Conservation (phyloP, 306 rosid genomes). For the Castanea crenata region DNA sequence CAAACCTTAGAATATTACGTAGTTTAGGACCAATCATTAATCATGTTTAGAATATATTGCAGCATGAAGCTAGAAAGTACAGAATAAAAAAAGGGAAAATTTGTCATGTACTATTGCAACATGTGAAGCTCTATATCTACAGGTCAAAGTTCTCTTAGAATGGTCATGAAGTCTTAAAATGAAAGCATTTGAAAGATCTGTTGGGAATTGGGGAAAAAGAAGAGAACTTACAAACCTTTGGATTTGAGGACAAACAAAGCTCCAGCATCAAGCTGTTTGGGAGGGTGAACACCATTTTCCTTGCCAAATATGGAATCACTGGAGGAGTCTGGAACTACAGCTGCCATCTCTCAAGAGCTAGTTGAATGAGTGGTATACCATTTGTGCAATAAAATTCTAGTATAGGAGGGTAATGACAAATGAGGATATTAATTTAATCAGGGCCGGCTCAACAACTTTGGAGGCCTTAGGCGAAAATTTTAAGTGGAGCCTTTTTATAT, state of each 20-base stretch:
- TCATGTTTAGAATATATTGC: not conserved
- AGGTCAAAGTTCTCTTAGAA: not conserved
- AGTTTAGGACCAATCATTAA: not conserved
- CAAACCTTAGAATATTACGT: not conserved
- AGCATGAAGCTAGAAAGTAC: not conserved
- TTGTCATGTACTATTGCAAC: not conserved
- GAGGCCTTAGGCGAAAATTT: too few relatives aligned
- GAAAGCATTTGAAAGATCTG: not conserved
- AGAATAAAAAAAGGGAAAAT: not conserved
- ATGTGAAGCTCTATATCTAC: not conserved
- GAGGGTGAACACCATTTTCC: slow-evolving; percentile 36
- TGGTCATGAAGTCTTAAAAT: not conserved
- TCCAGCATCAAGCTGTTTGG: slow-evolving; percentile 65
- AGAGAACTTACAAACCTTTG: slow-evolving; percentile 38
- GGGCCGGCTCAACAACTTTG: too few relatives aligned
- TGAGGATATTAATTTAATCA: too few relatives aligned
- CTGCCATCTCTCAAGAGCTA: not conserved
- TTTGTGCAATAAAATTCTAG: too few relatives aligned
- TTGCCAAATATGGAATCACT: slow-evolving; percentile 28
- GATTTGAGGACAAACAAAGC: slow-evolving; percentile 78
- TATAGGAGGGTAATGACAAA: too few relatives aligned
- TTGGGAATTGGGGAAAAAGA: not conserved
- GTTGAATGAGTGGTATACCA: too few relatives aligned
- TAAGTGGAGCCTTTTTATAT: too few relatives aligned
- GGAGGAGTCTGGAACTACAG: slow-evolving; percentile 36